Evolutionary conservation across 768 basidiomycete genomes (phyloP).

Genomic region (Trametes gibbosa): DNA sequence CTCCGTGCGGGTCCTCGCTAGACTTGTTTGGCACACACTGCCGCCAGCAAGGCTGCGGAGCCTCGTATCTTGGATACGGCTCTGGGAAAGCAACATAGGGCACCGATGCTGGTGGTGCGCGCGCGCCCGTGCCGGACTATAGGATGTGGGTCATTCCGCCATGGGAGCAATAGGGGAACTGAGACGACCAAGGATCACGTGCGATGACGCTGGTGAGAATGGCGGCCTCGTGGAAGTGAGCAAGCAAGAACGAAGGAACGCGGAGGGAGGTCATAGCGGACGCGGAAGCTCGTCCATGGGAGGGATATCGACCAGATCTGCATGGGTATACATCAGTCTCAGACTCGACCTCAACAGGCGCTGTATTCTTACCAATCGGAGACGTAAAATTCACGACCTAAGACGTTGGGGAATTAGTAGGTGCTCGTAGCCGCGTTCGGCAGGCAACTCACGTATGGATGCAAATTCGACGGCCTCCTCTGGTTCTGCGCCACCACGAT

Average conservation of each 20-base stretch:
- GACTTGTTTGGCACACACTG: too few relatives aligned
- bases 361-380: constrained; percentile 34
- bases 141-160: not conserved
- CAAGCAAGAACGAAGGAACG: not conserved
- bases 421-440: not conserved
- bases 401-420: not conserved
- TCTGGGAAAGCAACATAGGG: too few relatives aligned
- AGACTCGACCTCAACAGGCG: not conserved
- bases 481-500: not conserved
- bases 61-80: too few relatives aligned
- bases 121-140: not conserved
- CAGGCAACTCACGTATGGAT: constrained; percentile 31
- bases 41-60: too few relatives aligned
- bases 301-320: constrained; percentile 26
- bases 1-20: not conserved
- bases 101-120: too few relatives aligned
- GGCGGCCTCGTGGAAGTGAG: not conserved
- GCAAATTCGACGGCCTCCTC: constrained; percentile 20
- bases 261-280: constrained; percentile 1
- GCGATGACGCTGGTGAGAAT: not conserved
- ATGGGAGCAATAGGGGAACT: not conserved
- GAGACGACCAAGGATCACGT: not conserved
- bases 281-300: constrained; percentile 19
- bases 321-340: not conserved
- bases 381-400: constrained; percentile 39